These are phyloP conservation scores for Suillus tomentosus DNA, from an alignment of 768 basidiomycete genomes.

Conservation along the genomic window DNA sequence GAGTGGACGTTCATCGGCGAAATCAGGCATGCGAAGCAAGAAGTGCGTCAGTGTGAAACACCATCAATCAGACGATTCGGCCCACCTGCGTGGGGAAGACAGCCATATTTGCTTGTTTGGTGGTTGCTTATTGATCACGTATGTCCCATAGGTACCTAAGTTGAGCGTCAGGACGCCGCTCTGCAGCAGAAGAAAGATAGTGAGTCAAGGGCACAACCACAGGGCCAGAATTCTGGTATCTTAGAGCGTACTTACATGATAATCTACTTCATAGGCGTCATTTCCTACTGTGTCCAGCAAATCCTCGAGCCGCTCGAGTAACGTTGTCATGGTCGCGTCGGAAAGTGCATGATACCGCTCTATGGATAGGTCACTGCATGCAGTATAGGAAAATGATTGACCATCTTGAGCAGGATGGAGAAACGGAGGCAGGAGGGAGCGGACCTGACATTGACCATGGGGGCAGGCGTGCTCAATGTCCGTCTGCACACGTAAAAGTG, in stretches of 20 bases:
- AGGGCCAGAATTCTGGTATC: background rate
- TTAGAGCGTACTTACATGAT: slow-evolving; percentile 59
- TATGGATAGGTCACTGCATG: slow-evolving; percentile 51
- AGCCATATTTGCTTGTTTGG: slow-evolving; percentile 98
- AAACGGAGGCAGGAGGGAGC: slow-evolving; percentile 9
- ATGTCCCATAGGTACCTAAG: slow-evolving; percentile 77
- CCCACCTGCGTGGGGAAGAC: slow-evolving; percentile 83
- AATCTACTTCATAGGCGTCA: slow-evolving; percentile 79
- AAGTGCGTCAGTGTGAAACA: slow-evolving; percentile 11
- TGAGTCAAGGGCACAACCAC: slow-evolving; percentile 1
- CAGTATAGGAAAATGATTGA: background rate
- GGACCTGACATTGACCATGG: slow-evolving; percentile 60
- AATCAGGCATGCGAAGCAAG: background rate
- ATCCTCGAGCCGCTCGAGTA: slow-evolving; percentile 75
- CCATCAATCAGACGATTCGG: slow-evolving; percentile 5
- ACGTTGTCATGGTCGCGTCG: slow-evolving; percentile 73
- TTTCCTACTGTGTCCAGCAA: slow-evolving; percentile 62
- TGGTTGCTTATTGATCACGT: slow-evolving; percentile 97
- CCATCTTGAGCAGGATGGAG: slow-evolving; percentile 2
- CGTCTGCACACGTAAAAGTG: slow-evolving; percentile 22
- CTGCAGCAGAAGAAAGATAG: slow-evolving; percentile 39
- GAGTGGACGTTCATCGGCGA: slow-evolving; percentile 10
- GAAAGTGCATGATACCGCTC: slow-evolving; percentile 72
- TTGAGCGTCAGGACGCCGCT: slow-evolving; percentile 88
- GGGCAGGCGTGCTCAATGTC: slow-evolving; percentile 50